These are phyloP conservation scores for Micractinium conductrix DNA, from an alignment of 139 green algal species.

Conservation along the genomic window DNA sequence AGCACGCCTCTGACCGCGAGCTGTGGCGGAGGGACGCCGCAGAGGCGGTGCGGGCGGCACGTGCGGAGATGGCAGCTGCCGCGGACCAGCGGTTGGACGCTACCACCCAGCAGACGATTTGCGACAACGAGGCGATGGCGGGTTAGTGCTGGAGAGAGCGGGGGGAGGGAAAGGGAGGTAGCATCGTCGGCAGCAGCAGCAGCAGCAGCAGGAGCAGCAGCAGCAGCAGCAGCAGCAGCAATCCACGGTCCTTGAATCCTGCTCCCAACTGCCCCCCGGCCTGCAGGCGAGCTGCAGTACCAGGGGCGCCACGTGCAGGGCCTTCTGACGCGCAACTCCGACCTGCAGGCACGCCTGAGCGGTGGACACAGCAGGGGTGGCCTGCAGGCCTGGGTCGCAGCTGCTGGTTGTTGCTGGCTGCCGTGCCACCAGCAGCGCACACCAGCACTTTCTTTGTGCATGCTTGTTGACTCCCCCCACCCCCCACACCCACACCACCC, in stretches of 20 bases:
- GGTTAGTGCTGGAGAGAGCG: slow-evolving; percentile 66
- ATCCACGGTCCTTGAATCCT: too few species aligned
- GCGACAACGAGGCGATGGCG: slow-evolving; percentile 87
- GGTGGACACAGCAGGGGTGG: too few species aligned
- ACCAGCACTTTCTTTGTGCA: neutral
- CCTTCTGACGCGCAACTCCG: neutral
- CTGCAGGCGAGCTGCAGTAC: slow-evolving; percentile 35
- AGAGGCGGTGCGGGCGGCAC: slow-evolving; percentile 71
- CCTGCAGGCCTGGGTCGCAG: too few species aligned
- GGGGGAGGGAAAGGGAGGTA: too few species aligned
- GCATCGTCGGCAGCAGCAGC: too few species aligned
- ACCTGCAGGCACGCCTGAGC: neutral
- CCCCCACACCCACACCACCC: too few species aligned
- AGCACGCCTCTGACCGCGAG: slow-evolving; percentile 84
- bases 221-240: too few species aligned
- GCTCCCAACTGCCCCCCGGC: too few species aligned
- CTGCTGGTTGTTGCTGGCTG: too few species aligned
- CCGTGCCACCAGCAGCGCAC: too few species aligned
- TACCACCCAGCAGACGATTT: slow-evolving; percentile 84
- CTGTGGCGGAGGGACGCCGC: slow-evolving; percentile 77
- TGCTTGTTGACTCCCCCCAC: neutral
- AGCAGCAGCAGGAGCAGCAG: too few species aligned
- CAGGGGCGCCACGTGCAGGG: slow-evolving; percentile 37
- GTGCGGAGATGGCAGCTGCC: slow-evolving; percentile 71
- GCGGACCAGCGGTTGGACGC: slow-evolving; percentile 88